These are phyloP conservation scores for Tuber microsphaerosporum DNA, from an alignment of 495 filamentous ascomycete genomes.

Conservation along the genomic window DNA sequence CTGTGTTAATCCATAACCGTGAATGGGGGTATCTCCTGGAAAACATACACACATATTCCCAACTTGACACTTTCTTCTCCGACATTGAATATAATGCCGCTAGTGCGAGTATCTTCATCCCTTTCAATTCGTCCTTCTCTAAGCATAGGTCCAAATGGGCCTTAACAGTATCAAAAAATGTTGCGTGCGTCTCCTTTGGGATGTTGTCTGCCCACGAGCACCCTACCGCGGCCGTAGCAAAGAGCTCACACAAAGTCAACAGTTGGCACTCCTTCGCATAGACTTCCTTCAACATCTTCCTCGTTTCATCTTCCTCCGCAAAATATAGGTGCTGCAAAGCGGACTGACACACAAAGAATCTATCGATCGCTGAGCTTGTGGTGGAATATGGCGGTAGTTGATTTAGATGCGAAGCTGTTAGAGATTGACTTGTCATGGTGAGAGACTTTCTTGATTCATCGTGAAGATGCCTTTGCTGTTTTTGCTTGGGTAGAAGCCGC, in stretches of 20 bases:
- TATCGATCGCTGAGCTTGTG: slow-evolving; percentile 16
- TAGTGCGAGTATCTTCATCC: slow-evolving; percentile 15
- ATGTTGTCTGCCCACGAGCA: slow-evolving; percentile 12
- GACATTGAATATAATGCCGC: slow-evolving; percentile 13
- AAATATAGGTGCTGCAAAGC: slow-evolving; percentile 8
- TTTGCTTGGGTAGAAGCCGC: slow-evolving; percentile 5
- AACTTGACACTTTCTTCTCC: slow-evolving; percentile 13
- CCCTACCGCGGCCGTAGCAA: slow-evolving; percentile 14
- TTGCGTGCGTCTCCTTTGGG: slow-evolving; percentile 4
- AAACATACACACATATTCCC: slow-evolving; percentile 16
- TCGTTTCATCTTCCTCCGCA: slow-evolving; percentile 7
- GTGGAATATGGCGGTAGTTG: slow-evolving; percentile 11
- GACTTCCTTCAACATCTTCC: slow-evolving; percentile 2
- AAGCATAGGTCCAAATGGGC: slow-evolving; percentile 13
- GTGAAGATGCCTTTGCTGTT: slow-evolving; percentile 1
- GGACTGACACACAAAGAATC: slow-evolving; percentile 11
- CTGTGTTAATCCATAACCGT: not conserved
- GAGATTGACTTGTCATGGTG: not conserved
- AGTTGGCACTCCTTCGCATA: slow-evolving; percentile 9
- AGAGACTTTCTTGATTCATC: slow-evolving; percentile 12
- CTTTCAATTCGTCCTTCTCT: slow-evolving; percentile 13
- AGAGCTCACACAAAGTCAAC: slow-evolving; percentile 13
- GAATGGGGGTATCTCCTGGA: not conserved
- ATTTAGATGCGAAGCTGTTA: not conserved
- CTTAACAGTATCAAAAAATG: slow-evolving; percentile 13